These are phyloP conservation scores for Nepenthes alata DNA, from an alignment of 179 eudicot genomes.

Conservation along the genomic window DNA sequence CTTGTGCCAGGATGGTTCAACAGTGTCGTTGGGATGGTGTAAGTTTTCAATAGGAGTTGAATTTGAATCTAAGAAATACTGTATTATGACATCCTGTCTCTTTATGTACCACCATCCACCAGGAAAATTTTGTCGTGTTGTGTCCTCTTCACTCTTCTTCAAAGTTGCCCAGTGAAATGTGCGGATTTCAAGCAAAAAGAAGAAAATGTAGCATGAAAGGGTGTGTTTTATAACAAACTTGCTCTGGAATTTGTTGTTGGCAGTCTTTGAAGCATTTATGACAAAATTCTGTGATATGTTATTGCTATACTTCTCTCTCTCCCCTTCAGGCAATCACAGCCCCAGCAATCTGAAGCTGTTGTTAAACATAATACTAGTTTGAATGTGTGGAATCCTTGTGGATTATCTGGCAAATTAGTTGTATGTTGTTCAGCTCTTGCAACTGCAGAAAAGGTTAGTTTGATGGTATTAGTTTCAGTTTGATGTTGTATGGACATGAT, in stretches of 20 bases:
- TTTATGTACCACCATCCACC: slow-evolving; percentile 12
- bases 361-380: slow-evolving; percentile 13
- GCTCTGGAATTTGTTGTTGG: background rate
- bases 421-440: slow-evolving; percentile 90
- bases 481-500: background rate
- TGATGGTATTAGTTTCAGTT: background rate
- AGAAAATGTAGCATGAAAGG: slow-evolving; percentile 28
- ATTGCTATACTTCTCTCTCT: background rate
- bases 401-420: slow-evolving; percentile 35
- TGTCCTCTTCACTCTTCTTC: slow-evolving; percentile 74
- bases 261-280: background rate
- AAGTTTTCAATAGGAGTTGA: slow-evolving; percentile 14
- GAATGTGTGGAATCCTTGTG: slow-evolving; percentile 30
- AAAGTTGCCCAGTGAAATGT: slow-evolving; percentile 57
- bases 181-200: slow-evolving; percentile 24
- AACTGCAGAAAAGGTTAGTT: slow-evolving; percentile 48
- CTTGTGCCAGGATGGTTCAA: slow-evolving; percentile 66
- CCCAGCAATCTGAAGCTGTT: slow-evolving; percentile 22
- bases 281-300: background rate
- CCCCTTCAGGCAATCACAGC: slow-evolving; percentile 24
- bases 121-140: slow-evolving; percentile 89
- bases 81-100: background rate
- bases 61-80: background rate
- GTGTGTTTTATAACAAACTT: slow-evolving; percentile 18
- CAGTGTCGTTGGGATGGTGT: slow-evolving; percentile 91